Evolutionary conservation across 176 grass and related monocot species (phyloP).

Genomic region (Neostapfia colusana): DNA sequence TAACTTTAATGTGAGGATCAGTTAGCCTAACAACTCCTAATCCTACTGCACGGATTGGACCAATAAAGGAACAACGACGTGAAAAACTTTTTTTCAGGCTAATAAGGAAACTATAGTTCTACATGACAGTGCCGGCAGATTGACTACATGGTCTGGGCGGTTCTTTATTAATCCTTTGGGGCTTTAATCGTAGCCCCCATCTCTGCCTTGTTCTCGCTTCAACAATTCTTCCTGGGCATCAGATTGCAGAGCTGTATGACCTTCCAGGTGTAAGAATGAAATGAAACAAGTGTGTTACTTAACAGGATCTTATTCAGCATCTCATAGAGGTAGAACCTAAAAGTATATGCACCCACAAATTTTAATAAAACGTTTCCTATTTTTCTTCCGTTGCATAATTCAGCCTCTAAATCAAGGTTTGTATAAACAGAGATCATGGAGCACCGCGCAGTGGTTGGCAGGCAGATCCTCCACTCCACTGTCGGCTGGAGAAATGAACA

Average conservation of each 20-base stretch:
- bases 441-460: neutral
- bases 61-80: conserved; percentile 29
- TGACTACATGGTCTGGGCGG: neutral
- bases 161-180: neutral
- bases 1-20: conserved; percentile 61
- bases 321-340: neutral
- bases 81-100: neutral
- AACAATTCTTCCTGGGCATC: neutral
- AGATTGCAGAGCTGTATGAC: neutral
- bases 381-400: neutral
- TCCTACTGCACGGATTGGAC: conserved; percentile 37
- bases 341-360: neutral
- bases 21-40: conserved; percentile 51
- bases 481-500: conserved; percentile 19
- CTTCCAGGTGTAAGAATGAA: conserved; percentile 1
- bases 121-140: neutral
- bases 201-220: neutral
- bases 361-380: neutral
- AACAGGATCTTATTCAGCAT: neutral
- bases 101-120: neutral
- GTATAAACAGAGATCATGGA: neutral
- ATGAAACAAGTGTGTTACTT: neutral
- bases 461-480: neutral
- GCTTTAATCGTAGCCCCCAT: neutral
- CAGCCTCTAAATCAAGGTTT: neutral